These are phyloP conservation scores for Domatiomyces globalis DNA, from an alignment of 2,329 filamentous ascomycete genomes.

Conservation along the genomic window DNA sequence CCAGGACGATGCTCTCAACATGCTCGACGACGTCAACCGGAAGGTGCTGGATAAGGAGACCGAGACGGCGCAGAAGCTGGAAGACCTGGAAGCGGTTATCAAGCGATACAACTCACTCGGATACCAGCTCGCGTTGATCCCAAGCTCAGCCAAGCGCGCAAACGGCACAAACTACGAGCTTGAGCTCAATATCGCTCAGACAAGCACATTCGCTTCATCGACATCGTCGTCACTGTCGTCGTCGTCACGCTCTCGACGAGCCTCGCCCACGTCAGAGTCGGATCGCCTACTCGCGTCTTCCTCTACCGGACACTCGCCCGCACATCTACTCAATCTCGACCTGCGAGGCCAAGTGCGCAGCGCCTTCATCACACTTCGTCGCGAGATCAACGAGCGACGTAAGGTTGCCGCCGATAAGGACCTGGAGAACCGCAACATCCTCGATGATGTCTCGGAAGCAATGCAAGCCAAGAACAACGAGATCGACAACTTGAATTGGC, in stretches of 20 bases:
- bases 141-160: constrained; percentile 68
- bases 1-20: constrained; percentile 59
- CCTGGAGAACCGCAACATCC: constrained; percentile 84
- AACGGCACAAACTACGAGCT: constrained; percentile 78
- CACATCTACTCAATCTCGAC: constrained; percentile 78
- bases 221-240: constrained; percentile 6
- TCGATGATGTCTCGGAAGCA: constrained; percentile 89
- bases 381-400: constrained; percentile 82
- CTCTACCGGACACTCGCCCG: constrained; percentile 61
- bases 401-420: constrained; percentile 72
- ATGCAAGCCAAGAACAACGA: constrained; percentile 92
- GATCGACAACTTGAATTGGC: constrained; percentile 80
- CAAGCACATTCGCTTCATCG: constrained; percentile 29
- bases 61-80: constrained; percentile 73
- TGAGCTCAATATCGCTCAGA: constrained; percentile 48
- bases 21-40: constrained; percentile 73
- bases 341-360: constrained; percentile 69
- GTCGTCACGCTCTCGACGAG: constrained; percentile 7
- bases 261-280: constrained; percentile 35
- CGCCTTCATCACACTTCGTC: constrained; percentile 62
- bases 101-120: constrained; percentile 88
- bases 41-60: constrained; percentile 71
- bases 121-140: constrained; percentile 86
- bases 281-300: constrained; percentile 73
- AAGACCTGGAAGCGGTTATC: constrained; percentile 80